phyloP scores from a whole-genome alignment of 176 grass and related monocot genomes.

The Oryza meridionalis region DNA sequence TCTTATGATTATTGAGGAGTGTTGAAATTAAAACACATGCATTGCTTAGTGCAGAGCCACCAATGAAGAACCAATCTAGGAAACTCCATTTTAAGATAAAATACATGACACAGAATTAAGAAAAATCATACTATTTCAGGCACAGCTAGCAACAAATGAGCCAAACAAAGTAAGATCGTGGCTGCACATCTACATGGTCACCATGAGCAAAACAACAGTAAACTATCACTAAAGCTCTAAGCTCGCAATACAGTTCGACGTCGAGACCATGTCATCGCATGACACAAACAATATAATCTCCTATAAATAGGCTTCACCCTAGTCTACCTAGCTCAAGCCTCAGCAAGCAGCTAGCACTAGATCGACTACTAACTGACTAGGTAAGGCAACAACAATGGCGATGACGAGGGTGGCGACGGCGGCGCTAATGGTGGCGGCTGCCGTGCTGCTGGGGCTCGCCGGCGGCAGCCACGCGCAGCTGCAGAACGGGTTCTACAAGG shows the following conservation, averaged over 20 bases:
- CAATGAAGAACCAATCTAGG: too few relatives aligned
- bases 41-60: too few relatives aligned
- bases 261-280: background rate
- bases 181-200: background rate
- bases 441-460: constrained; percentile 34
- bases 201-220: background rate
- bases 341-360: too few relatives aligned
- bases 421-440: background rate
- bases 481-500: constrained; percentile 48
- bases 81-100: too few relatives aligned
- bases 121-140: background rate
- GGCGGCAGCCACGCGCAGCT: constrained; percentile 23
- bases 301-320: background rate
- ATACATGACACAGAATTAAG: too few relatives aligned
- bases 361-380: too few relatives aligned
- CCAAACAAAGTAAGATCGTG: background rate
- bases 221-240: background rate
- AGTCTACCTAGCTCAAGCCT: background rate
- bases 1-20: too few relatives aligned
- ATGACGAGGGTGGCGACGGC: background rate
- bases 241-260: background rate
- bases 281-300: background rate
- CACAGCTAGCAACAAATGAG: background rate
- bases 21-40: too few relatives aligned
- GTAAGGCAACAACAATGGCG: background rate